A percentile compares a stretch with the other conserved stretches of the same genome.
Conservation (phyloP, 257 asterid genomes). For the Penstemon davidsonii region DNA sequence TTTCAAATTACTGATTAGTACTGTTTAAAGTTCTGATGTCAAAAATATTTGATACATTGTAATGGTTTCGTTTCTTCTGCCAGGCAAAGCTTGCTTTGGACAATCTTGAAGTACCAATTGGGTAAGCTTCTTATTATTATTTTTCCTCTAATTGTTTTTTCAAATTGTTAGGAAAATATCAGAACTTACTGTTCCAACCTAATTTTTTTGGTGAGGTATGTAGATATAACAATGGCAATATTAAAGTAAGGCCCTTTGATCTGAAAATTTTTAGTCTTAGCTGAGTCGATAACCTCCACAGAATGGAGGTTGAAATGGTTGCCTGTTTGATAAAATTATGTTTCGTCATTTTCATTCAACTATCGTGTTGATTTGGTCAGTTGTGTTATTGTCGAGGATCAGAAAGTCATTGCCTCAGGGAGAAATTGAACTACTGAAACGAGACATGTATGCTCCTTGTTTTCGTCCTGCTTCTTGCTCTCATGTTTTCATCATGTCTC, state of each 20-base stretch:
- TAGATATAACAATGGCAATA: constrained; percentile 13
- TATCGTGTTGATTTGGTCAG: constrained; percentile 32
- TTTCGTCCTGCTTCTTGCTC: constrained; percentile 12
- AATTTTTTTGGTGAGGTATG: background rate
- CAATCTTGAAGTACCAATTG: constrained; percentile 87
- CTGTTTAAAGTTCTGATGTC: background rate
- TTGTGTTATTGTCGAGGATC: constrained; percentile 70
- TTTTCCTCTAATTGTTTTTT: constrained; percentile 12
- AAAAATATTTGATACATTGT: background rate
- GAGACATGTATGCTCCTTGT: constrained; percentile 50
- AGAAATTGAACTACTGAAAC: constrained; percentile 78
- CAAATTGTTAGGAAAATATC: constrained; percentile 14
- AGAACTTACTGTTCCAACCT: background rate
- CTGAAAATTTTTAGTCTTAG: constrained; percentile 8
- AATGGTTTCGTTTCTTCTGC: constrained; percentile 24
- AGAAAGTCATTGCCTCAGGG: constrained; percentile 69
- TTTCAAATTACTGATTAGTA: background rate
- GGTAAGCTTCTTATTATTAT: too few relatives aligned
- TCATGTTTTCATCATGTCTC: background rate
- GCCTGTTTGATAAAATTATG: too few relatives aligned
- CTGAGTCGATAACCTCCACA: constrained; percentile 13
- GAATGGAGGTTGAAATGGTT: too few relatives aligned
- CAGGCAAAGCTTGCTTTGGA: constrained; percentile 78
- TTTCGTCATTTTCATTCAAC: constrained; percentile 27
- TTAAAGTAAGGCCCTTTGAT: constrained; percentile 7